Evolutionary conservation across 2,329 filamentous ascomycete species (phyloP).

Genomic region (Mollisia scopiformis): DNA sequence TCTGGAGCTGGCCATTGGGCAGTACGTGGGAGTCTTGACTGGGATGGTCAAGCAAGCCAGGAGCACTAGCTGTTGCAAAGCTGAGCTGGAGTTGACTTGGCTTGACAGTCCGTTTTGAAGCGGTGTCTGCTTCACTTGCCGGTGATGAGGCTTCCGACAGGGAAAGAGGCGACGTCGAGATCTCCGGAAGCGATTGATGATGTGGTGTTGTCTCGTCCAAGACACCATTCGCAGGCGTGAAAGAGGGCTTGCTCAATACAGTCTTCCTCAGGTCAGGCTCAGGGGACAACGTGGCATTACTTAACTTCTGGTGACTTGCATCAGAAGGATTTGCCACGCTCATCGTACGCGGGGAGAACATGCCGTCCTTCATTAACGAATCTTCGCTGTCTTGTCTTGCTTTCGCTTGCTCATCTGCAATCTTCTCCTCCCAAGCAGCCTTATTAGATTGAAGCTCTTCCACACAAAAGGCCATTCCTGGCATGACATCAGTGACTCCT

Average conservation of each 20-base stretch:
- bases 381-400: constrained; percentile 44
- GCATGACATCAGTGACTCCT: constrained; percentile 83
- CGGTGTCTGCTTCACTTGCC: constrained; percentile 24
- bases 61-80: constrained; percentile 29
- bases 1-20: neutral
- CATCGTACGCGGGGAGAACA: constrained; percentile 36
- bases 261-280: constrained; percentile 28
- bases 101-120: constrained; percentile 30
- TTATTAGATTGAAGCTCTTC: constrained; percentile 82
- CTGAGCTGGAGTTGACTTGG: constrained; percentile 37
- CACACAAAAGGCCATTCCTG: constrained; percentile 81
- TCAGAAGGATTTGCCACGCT: constrained; percentile 33
- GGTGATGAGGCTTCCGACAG: constrained; percentile 14
- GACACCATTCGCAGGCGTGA: constrained; percentile 21
- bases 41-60: constrained; percentile 17
- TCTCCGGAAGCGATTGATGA: constrained; percentile 20
- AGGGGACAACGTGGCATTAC: constrained; percentile 20
- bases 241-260: constrained; percentile 29
- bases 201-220: constrained; percentile 22
- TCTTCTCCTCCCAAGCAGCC: constrained; percentile 69
- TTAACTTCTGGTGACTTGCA: constrained; percentile 26
- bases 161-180: constrained; percentile 8
- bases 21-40: constrained; percentile 1
- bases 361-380: constrained; percentile 31
- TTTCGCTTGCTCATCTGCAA: constrained; percentile 61